A percentile compares a stretch with the other conserved stretches of the same genome.
Evolutionary conservation across 1,284 basidiomycete species (phyloP).

Genomic region (Pseudozyma sp.): DNA sequence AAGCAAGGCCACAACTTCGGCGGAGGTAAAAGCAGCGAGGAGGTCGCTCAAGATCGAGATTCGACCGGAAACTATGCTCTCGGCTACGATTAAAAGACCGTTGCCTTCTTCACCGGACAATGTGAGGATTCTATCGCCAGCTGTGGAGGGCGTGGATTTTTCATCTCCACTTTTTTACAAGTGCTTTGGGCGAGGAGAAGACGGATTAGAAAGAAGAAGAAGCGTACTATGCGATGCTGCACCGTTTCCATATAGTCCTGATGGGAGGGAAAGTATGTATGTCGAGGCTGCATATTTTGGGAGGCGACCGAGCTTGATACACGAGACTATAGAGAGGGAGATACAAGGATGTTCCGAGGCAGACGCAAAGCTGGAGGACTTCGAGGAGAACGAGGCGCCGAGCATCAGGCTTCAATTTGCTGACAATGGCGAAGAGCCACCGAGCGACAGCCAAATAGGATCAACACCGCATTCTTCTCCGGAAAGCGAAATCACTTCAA

Average conservation of each 20-base stretch:
- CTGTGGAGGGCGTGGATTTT: neutral
- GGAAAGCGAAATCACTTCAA: neutral
- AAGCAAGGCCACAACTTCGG: neutral
- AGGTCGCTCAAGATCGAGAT: constrained; percentile 10
- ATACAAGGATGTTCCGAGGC: neutral
- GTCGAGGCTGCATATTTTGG: neutral
- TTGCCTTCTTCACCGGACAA: constrained; percentile 5
- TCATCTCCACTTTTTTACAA: constrained; percentile 23
- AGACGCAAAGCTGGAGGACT: neutral
- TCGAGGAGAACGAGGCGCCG: neutral
- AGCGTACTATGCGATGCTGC: constrained; percentile 17
- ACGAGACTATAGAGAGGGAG: neutral
- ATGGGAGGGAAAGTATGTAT: constrained; percentile 8
- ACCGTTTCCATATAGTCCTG: constrained; percentile 44
- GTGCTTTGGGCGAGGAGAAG: constrained; percentile 1
- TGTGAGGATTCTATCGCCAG: neutral
- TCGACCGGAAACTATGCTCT: neutral
- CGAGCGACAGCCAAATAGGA: neutral
- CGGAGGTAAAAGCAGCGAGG: neutral
- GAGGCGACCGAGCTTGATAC: neutral
- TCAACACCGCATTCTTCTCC: neutral
- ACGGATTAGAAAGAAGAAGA: neutral
- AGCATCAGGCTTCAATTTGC: constrained; percentile 5
- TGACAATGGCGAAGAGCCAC: neutral
- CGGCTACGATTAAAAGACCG: neutral